Evolutionary conservation across 2,329 filamentous ascomycete genomes (phyloP), one percentile per base, ranked within the genome.

Genomic region (Pseudocercospora pini-densiflorae): DNA sequence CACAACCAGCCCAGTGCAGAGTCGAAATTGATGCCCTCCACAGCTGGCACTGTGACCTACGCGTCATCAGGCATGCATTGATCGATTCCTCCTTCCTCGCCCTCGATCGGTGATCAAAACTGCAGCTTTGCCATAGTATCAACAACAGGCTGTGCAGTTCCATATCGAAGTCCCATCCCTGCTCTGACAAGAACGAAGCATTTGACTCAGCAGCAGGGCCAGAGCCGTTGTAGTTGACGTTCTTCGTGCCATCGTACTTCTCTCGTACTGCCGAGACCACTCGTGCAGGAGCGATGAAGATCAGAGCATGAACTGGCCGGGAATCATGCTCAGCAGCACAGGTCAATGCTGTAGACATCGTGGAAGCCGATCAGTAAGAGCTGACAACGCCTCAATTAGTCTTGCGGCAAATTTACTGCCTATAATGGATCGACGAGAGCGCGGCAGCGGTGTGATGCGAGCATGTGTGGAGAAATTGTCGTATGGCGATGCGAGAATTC

Each of bases 301-400:
- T 80, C 7, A 88, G 75, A 7, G 85, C 85, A 68, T 82, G 80
- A n/a, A 79, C 82, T 0, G 86, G 86, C 7, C 85, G 81, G 85
- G 85, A 55, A 87, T 80, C 64, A 83, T 77, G 14, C 81, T 77
- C 49, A 87, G 77, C 24, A 85, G 75, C 31, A 83, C 82, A 1
- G 80, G 77, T 82, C 81, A 65, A 86, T 78, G 47, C 81, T 83
- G 75, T 85, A 84, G 68, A 87, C 74, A 71, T 88, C 86, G 73
- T 86, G 80, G 75, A 87, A 88, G 40, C 76, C 77, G 33, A 87
- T n/a, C n/a, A 40, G 12, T 40, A 14, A 40, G 14, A 40, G 14
- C 3, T 40, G 5, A n/a, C 14, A 14, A 8, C 31, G 10, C 31
- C 31, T 12, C 1, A 33, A 33, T n/a, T 9, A 40, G 36, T 16